phyloP scores from a whole-genome alignment of 2,329 filamentous ascomycete species.

The Curvularia hawaiiensis region DNA sequence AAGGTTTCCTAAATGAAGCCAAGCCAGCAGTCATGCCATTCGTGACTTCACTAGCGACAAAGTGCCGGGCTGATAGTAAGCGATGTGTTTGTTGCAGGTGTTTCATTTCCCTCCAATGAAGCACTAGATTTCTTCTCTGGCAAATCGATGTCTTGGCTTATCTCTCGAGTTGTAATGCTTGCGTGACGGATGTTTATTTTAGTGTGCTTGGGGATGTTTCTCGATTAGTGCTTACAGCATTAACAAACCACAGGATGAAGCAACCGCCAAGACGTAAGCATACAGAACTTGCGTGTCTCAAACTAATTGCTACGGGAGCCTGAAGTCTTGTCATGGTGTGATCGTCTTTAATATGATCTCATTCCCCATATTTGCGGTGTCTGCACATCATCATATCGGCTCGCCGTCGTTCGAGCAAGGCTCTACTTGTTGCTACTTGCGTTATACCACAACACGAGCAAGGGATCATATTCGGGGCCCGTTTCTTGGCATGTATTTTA shows the following conservation, averaged over 20 bases:
- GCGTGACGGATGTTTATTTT: no score
- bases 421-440: background rate
- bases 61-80: no score
- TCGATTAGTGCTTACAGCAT: background rate
- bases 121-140: no score
- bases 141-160: no score
- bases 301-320: background rate
- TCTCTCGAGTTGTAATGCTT: no score
- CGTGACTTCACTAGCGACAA: no score
- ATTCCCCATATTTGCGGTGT: background rate
- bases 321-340: background rate
- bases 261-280: background rate
- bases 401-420: background rate
- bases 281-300: background rate
- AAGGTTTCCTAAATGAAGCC: no score
- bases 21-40: no score
- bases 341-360: background rate
- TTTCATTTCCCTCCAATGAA: no score
- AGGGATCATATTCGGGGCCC: no score
- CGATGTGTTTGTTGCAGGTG: no score
- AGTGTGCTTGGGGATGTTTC: background rate
- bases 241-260: background rate
- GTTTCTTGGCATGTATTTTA: no score
- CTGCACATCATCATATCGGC: background rate
- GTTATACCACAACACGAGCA: background rate